phyloP scores from a whole-genome alignment of 1,284 basidiomycete species.

The Sanguinoderma infundibulare region DNA sequence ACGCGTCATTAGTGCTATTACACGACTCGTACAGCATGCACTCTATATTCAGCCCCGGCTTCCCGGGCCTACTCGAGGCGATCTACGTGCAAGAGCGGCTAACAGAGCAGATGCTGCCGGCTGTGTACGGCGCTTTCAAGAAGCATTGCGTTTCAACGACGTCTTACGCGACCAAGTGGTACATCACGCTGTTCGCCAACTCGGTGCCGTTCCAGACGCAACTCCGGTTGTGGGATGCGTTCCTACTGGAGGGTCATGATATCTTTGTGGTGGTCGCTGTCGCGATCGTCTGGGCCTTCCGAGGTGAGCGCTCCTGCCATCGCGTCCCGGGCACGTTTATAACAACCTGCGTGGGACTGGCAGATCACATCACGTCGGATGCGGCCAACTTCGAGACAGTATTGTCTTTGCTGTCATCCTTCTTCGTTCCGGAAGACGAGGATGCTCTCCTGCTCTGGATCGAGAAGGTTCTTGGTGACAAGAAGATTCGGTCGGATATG shows the following conservation, averaged over 20 bases:
- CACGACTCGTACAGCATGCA: conserved; percentile 93
- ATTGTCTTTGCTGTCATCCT: conserved; percentile 86
- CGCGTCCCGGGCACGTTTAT: background rate
- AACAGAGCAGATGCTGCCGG: conserved; percentile 85
- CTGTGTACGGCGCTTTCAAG: conserved; percentile 84
- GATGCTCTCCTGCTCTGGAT: conserved; percentile 84
- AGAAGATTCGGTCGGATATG: conserved; percentile 75
- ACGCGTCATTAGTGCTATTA: conserved; percentile 81
- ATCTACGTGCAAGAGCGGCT: conserved; percentile 95
- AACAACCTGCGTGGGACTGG: no score
- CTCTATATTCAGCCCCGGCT: conserved; percentile 90
- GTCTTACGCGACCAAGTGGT: conserved; percentile 98
- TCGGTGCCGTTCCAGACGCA: conserved; percentile 97
- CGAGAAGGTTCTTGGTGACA: conserved; percentile 70
- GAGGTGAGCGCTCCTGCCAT: conserved; percentile 51
- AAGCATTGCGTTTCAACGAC: conserved; percentile 91
- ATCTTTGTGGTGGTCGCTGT: conserved; percentile 85
- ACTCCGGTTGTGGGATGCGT: conserved; percentile 93
- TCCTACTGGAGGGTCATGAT: conserved; percentile 90
- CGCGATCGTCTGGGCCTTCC: conserved; percentile 89
- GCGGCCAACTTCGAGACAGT: conserved; percentile 92
- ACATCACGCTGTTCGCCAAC: conserved; percentile 96
- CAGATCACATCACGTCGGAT: conserved; percentile 77
- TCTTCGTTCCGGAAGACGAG: conserved; percentile 91
- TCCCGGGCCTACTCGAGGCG: conserved; percentile 92